phyloP scores from a whole-genome alignment of 768 basidiomycete species.

The Boletus speciosus region DNA sequence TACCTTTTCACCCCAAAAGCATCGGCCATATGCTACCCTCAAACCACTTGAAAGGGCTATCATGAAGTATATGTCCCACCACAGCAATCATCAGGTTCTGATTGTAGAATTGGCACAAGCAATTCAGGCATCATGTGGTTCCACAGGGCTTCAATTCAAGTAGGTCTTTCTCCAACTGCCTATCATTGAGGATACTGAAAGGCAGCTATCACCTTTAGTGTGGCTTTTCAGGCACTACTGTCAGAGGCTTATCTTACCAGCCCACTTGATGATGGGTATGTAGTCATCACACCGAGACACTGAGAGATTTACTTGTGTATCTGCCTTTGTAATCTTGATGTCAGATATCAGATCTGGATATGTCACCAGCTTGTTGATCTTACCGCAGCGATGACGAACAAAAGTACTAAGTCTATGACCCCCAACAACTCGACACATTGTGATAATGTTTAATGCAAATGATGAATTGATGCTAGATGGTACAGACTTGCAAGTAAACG shows the following conservation, averaged over 20 bases:
- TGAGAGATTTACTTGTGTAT: slow-evolving; percentile 2
- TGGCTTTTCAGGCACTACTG: slow-evolving; percentile 19
- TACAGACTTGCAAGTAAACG: slow-evolving; percentile 18
- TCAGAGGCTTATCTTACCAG: slow-evolving; percentile 31
- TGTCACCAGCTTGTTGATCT: neutral
- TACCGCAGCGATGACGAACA: neutral
- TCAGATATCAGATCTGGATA: neutral
- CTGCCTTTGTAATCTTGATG: neutral
- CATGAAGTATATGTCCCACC: slow-evolving; percentile 18
- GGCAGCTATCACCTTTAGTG: slow-evolving; percentile 1
- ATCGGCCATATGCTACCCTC: slow-evolving; percentile 17
- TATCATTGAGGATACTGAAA: neutral
- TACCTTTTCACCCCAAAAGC: slow-evolving; percentile 21
- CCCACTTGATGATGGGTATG: slow-evolving; percentile 28
- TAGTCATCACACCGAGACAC: slow-evolving; percentile 28
- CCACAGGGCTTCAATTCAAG: slow-evolving; percentile 21
- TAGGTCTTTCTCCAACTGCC: slow-evolving; percentile 6
- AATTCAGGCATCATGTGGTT: slow-evolving; percentile 10
- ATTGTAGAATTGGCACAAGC: slow-evolving; percentile 13
- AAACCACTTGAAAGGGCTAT: slow-evolving; percentile 14
- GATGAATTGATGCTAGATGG: slow-evolving; percentile 15
- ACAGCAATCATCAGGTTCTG: slow-evolving; percentile 1
- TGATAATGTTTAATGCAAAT: slow-evolving; percentile 10
- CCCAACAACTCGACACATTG: neutral
- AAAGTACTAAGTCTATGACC: neutral